phyloP scores from a whole-genome alignment of 2,329 filamentous ascomycete species.

The Fusarium kyushuense region DNA sequence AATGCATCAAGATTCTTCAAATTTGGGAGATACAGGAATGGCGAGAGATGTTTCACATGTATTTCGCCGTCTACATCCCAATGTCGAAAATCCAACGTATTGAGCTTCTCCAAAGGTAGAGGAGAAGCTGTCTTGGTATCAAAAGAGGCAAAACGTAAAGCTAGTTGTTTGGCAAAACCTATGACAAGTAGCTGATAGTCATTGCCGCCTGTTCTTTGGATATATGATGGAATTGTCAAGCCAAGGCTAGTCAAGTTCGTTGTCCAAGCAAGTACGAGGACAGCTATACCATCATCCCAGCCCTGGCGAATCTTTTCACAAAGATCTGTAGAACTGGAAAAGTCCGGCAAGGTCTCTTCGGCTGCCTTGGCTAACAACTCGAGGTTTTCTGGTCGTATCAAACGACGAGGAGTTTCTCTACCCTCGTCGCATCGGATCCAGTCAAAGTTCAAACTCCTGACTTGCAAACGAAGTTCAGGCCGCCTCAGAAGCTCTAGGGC shows the following conservation, averaged over 20 bases:
- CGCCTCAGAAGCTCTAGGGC: not conserved
- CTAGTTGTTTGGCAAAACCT: not conserved
- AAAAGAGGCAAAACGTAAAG: not conserved
- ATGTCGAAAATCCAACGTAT: not conserved
- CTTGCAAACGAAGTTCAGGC: constrained; percentile 6
- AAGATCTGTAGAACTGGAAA: not conserved
- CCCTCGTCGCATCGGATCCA: fast-evolving
- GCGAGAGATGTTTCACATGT: not conserved
- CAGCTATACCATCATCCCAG: not conserved
- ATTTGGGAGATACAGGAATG: not conserved
- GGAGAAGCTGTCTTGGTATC: not conserved
- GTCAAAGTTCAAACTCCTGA: not conserved
- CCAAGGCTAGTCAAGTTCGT: not conserved
- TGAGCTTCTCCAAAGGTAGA: not conserved
- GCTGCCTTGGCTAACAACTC: not conserved
- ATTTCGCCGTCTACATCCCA: not conserved
- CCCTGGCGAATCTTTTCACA: not conserved
- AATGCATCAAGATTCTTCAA: not conserved
- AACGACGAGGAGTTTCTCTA: fast-evolving
- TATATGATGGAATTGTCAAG: fast-evolving
- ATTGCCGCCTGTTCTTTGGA: fast-evolving
- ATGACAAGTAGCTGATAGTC: not conserved
- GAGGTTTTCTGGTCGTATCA: not conserved
- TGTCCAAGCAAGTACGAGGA: not conserved
- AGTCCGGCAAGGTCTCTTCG: not conserved